A percentile compares a stretch with the other conserved stretches of the same genome.
Evolutionary conservation across 768 basidiomycete species (phyloP).

Genomic region (Pulveroboletus sp.): DNA sequence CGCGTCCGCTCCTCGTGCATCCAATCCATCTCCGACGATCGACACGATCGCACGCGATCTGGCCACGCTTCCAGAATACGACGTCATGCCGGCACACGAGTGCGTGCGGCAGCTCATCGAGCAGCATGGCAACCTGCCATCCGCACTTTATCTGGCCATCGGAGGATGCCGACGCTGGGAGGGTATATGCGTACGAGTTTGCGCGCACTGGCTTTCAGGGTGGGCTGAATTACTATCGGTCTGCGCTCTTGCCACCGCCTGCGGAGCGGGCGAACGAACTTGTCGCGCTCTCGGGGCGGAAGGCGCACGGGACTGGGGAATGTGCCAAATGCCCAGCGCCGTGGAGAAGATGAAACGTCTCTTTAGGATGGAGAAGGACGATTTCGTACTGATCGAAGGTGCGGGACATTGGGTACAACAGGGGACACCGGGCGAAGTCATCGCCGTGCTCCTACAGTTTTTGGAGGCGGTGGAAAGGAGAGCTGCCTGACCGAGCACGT

Average conservation of each 20-base stretch:
- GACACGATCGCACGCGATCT: conserved; percentile 30
- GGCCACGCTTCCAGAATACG: conserved; percentile 51
- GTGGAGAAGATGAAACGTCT: conserved; percentile 39
- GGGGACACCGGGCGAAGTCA: conserved; percentile 44
- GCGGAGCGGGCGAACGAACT: conserved; percentile 38
- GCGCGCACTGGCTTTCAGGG: conserved; percentile 57
- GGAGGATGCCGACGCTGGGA: conserved; percentile 39
- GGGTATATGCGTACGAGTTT: conserved; percentile 48
- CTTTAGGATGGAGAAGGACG: conserved; percentile 37
- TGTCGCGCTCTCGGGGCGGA: conserved; percentile 42
- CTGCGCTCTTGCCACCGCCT: conserved; percentile 30
- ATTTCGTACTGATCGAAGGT: conserved; percentile 49
- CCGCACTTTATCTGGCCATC: conserved; percentile 40
- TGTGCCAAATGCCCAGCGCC: conserved; percentile 51
- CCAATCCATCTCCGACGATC: conserved; percentile 20
- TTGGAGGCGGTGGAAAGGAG: conserved; percentile 24
- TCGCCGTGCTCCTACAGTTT: conserved; percentile 40
- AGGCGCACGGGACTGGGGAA: conserved; percentile 53
- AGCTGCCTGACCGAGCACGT: not conserved
- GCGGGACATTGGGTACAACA: conserved; percentile 68
- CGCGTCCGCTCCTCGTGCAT: conserved; percentile 36
- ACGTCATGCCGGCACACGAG: conserved; percentile 53
- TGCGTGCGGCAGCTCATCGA: conserved; percentile 50
- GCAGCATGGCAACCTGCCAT: conserved; percentile 32
- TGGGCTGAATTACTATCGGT: conserved; percentile 56